These are phyloP conservation scores for Aspergillus wentii DNA, from an alignment of 495 filamentous ascomycete species.

Conservation along the genomic window DNA sequence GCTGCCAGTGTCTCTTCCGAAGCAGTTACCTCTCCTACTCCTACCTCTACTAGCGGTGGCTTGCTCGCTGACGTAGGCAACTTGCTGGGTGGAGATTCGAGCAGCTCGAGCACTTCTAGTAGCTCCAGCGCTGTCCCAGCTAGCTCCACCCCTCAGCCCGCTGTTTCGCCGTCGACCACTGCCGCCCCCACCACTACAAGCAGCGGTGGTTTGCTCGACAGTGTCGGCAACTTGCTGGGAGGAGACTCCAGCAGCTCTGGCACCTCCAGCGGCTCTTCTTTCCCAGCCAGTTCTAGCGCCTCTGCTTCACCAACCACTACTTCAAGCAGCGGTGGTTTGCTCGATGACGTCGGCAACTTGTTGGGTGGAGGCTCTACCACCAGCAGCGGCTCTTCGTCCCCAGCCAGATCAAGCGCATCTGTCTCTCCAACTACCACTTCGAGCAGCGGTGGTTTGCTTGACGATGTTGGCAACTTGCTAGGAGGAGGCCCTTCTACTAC, in stretches of 20 bases:
- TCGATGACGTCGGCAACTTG: not conserved
- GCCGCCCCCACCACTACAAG: not conserved
- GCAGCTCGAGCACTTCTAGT: not conserved
- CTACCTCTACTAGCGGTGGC: not conserved
- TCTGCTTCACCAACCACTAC: not conserved
- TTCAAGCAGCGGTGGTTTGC: not conserved
- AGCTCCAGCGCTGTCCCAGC: not conserved
- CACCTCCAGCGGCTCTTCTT: not conserved
- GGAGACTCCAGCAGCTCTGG: not conserved
- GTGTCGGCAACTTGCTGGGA: not conserved
- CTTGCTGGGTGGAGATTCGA: not conserved
- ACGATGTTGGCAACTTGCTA: not conserved
- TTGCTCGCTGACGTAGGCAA: not conserved
- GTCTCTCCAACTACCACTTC: not conserved
- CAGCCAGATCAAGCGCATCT: not conserved
- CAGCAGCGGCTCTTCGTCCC: not conserved
- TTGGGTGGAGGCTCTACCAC: not conserved
- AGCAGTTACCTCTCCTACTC: not conserved
- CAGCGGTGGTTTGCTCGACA: not conserved
- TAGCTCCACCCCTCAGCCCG: conserved; percentile 4
- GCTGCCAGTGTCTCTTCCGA: not conserved
- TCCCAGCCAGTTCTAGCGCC: not conserved
- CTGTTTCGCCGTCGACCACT: conserved; percentile 2
- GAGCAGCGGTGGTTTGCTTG: conserved; percentile 1
- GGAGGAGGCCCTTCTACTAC: not conserved